phyloP scores from a whole-genome alignment of 441 rosid genomes.

The Metrosideros polymorpha region DNA sequence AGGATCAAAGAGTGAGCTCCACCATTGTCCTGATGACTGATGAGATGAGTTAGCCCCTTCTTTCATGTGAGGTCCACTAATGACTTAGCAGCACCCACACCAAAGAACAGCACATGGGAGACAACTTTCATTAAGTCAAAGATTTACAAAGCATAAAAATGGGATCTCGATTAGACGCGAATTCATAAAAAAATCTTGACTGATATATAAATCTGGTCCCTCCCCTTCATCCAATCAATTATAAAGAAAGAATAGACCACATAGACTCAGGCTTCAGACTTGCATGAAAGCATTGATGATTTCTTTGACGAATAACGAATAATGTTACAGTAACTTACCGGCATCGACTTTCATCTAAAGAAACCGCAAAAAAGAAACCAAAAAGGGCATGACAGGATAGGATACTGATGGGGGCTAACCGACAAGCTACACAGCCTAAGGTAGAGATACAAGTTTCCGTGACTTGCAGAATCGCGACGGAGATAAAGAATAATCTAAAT shows the following conservation, averaged over 20 bases:
- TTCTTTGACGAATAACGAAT: neutral
- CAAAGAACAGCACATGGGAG: neutral
- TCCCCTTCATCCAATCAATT: neutral
- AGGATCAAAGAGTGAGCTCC: neutral
- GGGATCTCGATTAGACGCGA: neutral
- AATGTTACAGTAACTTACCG: constrained; percentile 3
- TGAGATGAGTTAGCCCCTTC: neutral
- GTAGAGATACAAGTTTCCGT: constrained; percentile 1
- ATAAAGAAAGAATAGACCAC: neutral
- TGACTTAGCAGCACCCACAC: too few relatives aligned
- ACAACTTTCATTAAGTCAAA: neutral
- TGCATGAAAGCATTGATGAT: constrained; percentile 1
- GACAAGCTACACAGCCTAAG: constrained; percentile 6
- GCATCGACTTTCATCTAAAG: neutral
- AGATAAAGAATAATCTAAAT: constrained; percentile 12
- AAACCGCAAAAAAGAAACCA: too few relatives aligned
- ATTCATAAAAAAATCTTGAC: neutral
- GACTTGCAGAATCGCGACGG: constrained; percentile 12
- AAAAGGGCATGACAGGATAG: neutral
- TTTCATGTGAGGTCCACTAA: neutral
- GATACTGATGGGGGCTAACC: constrained; percentile 1
- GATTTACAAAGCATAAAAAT: neutral
- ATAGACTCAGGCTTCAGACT: constrained; percentile 1
- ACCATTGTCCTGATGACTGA: neutral
- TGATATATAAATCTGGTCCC: neutral